These are phyloP conservation scores for Cladophialophora bantiana DNA, from an alignment of 2,329 filamentous ascomycete genomes.

Conservation along the genomic window DNA sequence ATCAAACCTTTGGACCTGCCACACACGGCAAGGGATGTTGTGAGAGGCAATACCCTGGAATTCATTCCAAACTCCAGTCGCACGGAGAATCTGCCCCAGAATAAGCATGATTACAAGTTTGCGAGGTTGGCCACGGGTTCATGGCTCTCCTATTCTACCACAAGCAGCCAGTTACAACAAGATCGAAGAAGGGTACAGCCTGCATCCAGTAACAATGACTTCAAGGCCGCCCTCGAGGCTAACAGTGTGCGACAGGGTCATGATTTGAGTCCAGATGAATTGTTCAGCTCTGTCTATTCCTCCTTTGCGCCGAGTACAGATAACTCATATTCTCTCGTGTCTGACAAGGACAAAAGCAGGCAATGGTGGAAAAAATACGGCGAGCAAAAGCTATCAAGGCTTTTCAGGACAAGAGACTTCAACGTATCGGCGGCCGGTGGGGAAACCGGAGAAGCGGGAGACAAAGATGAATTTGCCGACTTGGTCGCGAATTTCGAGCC, in stretches of 20 bases:
- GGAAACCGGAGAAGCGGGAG: conserved; percentile 38
- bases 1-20: conserved; percentile 52
- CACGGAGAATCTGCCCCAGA: conserved; percentile 40
- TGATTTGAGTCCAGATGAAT: conserved; percentile 33
- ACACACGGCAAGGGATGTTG: conserved; percentile 45
- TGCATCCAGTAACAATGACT: conserved; percentile 16
- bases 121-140: conserved; percentile 49
- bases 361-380: conserved; percentile 57
- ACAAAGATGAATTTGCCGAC: conserved; percentile 50
- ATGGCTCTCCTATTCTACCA: conserved; percentile 52
- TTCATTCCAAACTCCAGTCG: conserved; percentile 26
- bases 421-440: conserved; percentile 22
- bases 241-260: conserved; percentile 24
- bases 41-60: conserved; percentile 40
- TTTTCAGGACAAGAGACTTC: conserved; percentile 23
- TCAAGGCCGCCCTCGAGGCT: conserved; percentile 22
- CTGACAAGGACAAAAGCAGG: conserved; percentile 51
- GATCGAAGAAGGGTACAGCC: conserved; percentile 17
- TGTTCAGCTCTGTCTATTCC: conserved; percentile 55
- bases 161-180: conserved; percentile 9
- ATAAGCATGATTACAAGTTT: conserved; percentile 51
- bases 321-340: conserved; percentile 53
- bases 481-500: conserved; percentile 52
- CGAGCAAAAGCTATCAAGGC: conserved; percentile 44
- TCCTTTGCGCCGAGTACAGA: conserved; percentile 58